A percentile compares a stretch with the other conserved stretches of the same genome.
These are phyloP conservation scores for Phoma sp. DNA, from an alignment of 2,329 filamentous ascomycete species.

Conservation along the genomic window DNA sequence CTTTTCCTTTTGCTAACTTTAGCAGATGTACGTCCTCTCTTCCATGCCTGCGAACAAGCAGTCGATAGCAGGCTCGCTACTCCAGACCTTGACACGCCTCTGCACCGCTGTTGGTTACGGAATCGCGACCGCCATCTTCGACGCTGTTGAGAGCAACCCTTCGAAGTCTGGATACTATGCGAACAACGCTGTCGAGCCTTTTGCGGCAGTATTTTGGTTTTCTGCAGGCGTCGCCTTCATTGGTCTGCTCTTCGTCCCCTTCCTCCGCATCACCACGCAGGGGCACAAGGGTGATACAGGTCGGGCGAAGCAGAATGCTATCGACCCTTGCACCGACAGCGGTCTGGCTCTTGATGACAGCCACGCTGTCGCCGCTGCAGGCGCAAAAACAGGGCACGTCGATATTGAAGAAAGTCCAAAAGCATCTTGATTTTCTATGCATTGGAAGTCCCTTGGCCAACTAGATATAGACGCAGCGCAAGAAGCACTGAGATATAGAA, in stretches of 20 bases:
- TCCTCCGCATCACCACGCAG: slow-evolving; percentile 62
- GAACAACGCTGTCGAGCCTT: slow-evolving; percentile 56
- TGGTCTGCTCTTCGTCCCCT: slow-evolving; percentile 58
- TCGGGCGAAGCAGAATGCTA: slow-evolving; percentile 11
- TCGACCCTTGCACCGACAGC: neutral
- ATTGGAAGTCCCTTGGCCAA: neutral
- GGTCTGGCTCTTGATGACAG: slow-evolving; percentile 7
- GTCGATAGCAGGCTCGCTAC: slow-evolving; percentile 70
- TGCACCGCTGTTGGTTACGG: slow-evolving; percentile 66
- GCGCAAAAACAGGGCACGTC: neutral
- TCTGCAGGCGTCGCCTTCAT: slow-evolving; percentile 53
- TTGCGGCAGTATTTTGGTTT: slow-evolving; percentile 60
- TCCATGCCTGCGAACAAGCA: slow-evolving; percentile 68
- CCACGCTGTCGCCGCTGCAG: slow-evolving; percentile 2
- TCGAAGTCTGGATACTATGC: slow-evolving; percentile 50
- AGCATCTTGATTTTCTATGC: neutral
- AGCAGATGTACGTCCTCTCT: slow-evolving; percentile 72
- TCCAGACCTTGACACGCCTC: slow-evolving; percentile 70
- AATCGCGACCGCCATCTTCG: slow-evolving; percentile 67
- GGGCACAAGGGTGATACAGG: slow-evolving; percentile 49
- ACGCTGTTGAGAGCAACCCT: slow-evolving; percentile 48
- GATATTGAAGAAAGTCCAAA: neutral
- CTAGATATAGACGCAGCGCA: neutral
- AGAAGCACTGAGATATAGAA: neutral
- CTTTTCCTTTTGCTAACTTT: neutral